These are phyloP conservation scores for Cruciata laevipes DNA, from an alignment of 257 asterid genomes.

Conservation along the genomic window DNA sequence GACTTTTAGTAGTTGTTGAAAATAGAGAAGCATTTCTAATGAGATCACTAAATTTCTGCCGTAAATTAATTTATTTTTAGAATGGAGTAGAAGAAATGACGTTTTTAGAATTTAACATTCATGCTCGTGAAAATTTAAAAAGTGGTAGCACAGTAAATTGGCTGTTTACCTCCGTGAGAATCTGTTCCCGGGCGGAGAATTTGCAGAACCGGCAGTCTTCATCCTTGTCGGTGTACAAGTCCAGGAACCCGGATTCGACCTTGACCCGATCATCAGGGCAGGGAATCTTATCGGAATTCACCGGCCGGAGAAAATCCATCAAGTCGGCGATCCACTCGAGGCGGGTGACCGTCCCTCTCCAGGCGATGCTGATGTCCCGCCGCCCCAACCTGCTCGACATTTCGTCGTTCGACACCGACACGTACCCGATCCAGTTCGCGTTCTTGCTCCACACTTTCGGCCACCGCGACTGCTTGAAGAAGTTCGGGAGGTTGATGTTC, in stretches of 20 bases:
- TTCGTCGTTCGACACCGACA: slow-evolving; percentile 26
- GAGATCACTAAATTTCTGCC: neutral
- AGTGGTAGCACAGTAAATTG: no score
- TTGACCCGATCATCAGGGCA: slow-evolving; percentile 21
- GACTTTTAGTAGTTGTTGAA: neutral
- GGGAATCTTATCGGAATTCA: slow-evolving; percentile 14
- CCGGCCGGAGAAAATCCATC: slow-evolving; percentile 17
- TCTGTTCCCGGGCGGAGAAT: slow-evolving; percentile 26
- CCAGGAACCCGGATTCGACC: slow-evolving; percentile 29
- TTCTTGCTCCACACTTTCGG: slow-evolving; percentile 27
- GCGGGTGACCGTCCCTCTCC: slow-evolving; percentile 25
- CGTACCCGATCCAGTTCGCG: slow-evolving; percentile 33
- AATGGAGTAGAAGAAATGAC: no score
- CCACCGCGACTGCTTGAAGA: slow-evolving; percentile 22
- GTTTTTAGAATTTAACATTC: no score
- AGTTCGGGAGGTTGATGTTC: slow-evolving; percentile 22
- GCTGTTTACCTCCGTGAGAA: slow-evolving; percentile 5
- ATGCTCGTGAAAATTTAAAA: no score
- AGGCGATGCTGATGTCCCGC: slow-evolving; percentile 20
- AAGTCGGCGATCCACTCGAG: slow-evolving; percentile 26
- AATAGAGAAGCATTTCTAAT: neutral
- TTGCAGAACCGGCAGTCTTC: slow-evolving; percentile 24
- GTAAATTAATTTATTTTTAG: no score
- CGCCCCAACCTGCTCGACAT: slow-evolving; percentile 14
- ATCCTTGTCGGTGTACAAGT: slow-evolving; percentile 24